These are phyloP conservation scores for Scheffersomyces titani DNA, from an alignment of 1,139 yeast species.

Conservation along the genomic window DNA sequence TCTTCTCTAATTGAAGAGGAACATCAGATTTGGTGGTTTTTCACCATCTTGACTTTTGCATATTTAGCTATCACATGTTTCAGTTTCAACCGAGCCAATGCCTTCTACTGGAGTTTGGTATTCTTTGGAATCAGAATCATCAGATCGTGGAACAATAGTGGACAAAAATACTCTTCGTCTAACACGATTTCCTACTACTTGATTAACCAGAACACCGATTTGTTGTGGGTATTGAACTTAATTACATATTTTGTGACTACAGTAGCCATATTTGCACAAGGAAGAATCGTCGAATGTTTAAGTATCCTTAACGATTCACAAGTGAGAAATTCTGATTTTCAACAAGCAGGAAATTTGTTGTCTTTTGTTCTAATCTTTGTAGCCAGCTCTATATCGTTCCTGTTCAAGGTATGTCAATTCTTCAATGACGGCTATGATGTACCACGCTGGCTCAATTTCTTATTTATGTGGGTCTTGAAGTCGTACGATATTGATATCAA, in stretches of 20 bases:
- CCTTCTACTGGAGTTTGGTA: conserved; percentile 17
- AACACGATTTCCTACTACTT: conserved; percentile 50
- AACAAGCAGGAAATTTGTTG: conserved; percentile 26
- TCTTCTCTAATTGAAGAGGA: conserved; percentile 96
- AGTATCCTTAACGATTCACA: conserved; percentile 4
- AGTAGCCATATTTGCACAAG: conserved; percentile 28
- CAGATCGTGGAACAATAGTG: conserved; percentile 89
- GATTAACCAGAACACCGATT: conserved; percentile 22
- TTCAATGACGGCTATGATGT: conserved; percentile 53
- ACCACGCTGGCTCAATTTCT: conserved; percentile 37
- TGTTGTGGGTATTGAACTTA: conserved; percentile 53
- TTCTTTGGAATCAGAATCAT: conserved; percentile 55
- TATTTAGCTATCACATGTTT: conserved; percentile 13
- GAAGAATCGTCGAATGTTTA: conserved; percentile 20
- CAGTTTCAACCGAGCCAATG: background rate
- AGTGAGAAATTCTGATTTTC: conserved; percentile 9
- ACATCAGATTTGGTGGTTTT: conserved; percentile 95
- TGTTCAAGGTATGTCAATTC: conserved; percentile 62
- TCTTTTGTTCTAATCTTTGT: conserved; percentile 44
- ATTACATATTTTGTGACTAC: conserved; percentile 37
- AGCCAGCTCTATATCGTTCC: conserved; percentile 41
- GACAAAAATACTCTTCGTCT: conserved; percentile 68
- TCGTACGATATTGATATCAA: conserved; percentile 19
- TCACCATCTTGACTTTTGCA: conserved; percentile 34
- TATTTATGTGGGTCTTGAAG: conserved; percentile 33